Evolutionary conservation across 768 basidiomycete species (phyloP), one percentile per base, ranked within the genome.

Genomic region (Suillus brevipes): DNA sequence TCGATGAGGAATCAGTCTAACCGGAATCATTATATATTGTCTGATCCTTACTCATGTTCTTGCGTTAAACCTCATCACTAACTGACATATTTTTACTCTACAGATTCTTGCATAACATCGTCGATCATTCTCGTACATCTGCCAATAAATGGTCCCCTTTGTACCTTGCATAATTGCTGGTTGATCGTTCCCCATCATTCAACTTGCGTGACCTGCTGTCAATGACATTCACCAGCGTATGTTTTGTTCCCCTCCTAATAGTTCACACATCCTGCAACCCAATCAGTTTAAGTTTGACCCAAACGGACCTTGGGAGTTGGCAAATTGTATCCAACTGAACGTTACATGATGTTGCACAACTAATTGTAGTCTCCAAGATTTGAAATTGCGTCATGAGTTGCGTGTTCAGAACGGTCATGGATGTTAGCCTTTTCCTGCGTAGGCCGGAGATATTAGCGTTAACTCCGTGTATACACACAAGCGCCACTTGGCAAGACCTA

Each of bases 11-110:
- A 81, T 79, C 74, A 70, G 88, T 89, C 88, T 91, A 89, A 84
- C 90, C 90, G 90, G 90, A 92, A 92, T 91, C 90, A 90, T 89
- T 88, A 75, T 73, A 75, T 82, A 75, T 82, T 80, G 82, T 89
- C 91, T 92, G 91, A 92, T 75, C 61, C 57, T 71, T 62, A 57
- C 63, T 68, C 58, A 64, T 67, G 52, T 72, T 65, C 14, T 20
- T 3, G 55, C 40, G 5, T 71, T 12, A 62, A 60, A 37, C 49
- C 49, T 59, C 18, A 40, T 58, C 16, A 58, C 38, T 58, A 25
- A 58, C 57, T 28, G 3, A 6, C 53, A 36, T 55, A 16, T 28
- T 9, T 28, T 25, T 28, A 28, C 10, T 6, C 20, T 36, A 40
- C 38, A 58, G 57, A 58, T 58, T 58, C 16, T 58, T 40, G 38